Conservation (phyloP, 2,329 filamentous ascomycete species). For the Colletotrichum sp. region DNA sequence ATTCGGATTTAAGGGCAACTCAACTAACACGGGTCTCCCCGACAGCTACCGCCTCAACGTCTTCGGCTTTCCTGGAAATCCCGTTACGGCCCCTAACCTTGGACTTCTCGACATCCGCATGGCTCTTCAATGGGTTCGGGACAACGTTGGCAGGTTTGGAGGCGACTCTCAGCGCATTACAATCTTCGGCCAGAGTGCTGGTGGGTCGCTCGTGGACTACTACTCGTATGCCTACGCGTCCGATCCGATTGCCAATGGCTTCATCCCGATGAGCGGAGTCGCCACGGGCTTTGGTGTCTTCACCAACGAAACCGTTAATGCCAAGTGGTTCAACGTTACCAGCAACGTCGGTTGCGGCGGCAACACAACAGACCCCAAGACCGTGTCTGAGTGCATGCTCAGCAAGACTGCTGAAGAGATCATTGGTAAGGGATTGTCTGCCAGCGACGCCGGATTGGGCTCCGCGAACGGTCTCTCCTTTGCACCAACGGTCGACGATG, state of each 20-base stretch:
- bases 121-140: slow-evolving; percentile 25
- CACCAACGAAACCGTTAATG: slow-evolving; percentile 12
- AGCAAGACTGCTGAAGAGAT: slow-evolving; percentile 2
- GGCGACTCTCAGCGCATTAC: slow-evolving; percentile 27
- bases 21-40: neutral
- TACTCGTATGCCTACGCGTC: slow-evolving; percentile 53
- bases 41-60: slow-evolving; percentile 44
- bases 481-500: neutral
- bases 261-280: slow-evolving; percentile 49
- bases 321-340: slow-evolving; percentile 23
- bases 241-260: slow-evolving; percentile 52
- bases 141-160: slow-evolving; percentile 24
- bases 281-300: slow-evolving; percentile 28
- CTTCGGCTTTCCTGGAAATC: slow-evolving; percentile 42
- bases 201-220: slow-evolving; percentile 42
- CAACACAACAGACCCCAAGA: slow-evolving; percentile 19
- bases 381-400: slow-evolving; percentile 24
- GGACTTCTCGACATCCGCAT: slow-evolving; percentile 24
- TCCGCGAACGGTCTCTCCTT: neutral
- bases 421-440: neutral
- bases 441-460: neutral
- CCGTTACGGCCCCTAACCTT: slow-evolving; percentile 15
- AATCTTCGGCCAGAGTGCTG: slow-evolving; percentile 32
- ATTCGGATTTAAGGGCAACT: neutral
- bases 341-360: slow-evolving; percentile 30